phyloP scores from a whole-genome alignment of 2,329 filamentous ascomycete species.

The Nothomitra cinnamomea region DNA sequence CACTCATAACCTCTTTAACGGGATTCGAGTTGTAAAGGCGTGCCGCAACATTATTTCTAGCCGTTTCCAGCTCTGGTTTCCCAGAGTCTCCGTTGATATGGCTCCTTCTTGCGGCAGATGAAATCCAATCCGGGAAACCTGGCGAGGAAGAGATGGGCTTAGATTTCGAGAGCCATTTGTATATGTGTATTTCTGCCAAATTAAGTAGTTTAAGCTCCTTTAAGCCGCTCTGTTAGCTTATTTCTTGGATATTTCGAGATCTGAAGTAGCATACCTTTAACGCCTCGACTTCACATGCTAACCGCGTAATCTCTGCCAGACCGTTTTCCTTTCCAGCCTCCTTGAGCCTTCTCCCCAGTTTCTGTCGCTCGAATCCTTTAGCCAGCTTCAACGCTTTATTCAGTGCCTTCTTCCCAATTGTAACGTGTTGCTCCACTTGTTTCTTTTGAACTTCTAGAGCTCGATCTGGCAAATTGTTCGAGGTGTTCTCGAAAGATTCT shows the following conservation, averaged over 20 bases:
- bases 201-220: constrained; percentile 32
- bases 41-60: constrained; percentile 39
- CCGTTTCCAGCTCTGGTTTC: constrained; percentile 22
- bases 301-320: constrained; percentile 32
- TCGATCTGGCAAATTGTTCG: constrained; percentile 17
- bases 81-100: constrained; percentile 12
- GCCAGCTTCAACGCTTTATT: constrained; percentile 51
- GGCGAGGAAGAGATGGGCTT: constrained; percentile 37
- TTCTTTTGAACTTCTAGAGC: constrained; percentile 27
- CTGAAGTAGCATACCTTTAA: constrained; percentile 31
- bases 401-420: constrained; percentile 40
- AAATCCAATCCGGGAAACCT: constrained; percentile 26
- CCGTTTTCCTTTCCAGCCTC: constrained; percentile 25
- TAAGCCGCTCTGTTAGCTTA: constrained; percentile 3
- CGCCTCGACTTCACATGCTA: constrained; percentile 44
- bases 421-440: constrained; percentile 35
- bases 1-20: constrained; percentile 35
- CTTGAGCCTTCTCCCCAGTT: constrained; percentile 46
- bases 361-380: constrained; percentile 64
- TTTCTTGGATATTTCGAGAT: neutral
- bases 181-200: constrained; percentile 35
- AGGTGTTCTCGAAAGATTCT: neutral
- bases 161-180: constrained; percentile 37
- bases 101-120: constrained; percentile 17
- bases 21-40: constrained; percentile 42